Evolutionary conservation across 768 basidiomycete species (phyloP).

Genomic region (Clitopilus hobsonii): DNA sequence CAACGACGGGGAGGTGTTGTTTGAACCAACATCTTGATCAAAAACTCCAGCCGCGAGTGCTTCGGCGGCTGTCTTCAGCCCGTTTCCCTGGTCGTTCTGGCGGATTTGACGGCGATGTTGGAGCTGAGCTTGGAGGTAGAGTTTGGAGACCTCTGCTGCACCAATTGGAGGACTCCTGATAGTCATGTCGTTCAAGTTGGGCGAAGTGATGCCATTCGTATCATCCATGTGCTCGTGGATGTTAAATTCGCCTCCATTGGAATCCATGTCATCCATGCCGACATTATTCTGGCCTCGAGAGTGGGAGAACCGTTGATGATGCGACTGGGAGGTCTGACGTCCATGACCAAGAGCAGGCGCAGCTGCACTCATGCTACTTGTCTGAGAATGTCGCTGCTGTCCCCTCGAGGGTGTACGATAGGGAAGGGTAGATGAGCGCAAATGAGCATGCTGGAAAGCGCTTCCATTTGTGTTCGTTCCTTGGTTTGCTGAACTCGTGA

Average conservation of each 20-base stretch:
- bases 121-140: neutral
- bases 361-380: constrained; percentile 38
- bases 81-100: neutral
- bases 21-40: neutral
- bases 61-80: neutral
- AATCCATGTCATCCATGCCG: constrained; percentile 8
- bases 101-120: neutral
- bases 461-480: constrained; percentile 7
- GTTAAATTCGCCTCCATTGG: constrained; percentile 3
- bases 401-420: constrained; percentile 28
- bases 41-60: neutral
- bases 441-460: constrained; percentile 30
- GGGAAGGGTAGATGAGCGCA: constrained; percentile 42
- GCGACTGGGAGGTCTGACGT: neutral
- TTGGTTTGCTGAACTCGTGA: constrained; percentile 9
- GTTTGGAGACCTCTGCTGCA: neutral
- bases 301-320: constrained; percentile 11
- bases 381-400: constrained; percentile 39
- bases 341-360: constrained; percentile 20
- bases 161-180: neutral
- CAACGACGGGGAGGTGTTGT: constrained; percentile 44
- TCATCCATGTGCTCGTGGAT: constrained; percentile 16
- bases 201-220: constrained; percentile 17
- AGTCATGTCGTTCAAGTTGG: constrained; percentile 10
- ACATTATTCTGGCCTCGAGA: constrained; percentile 14